A percentile compares a stretch with the other conserved stretches of the same genome.
Evolutionary conservation across 164 flowering plant species (phyloP).

Genomic region (Vitis labrusca): DNA sequence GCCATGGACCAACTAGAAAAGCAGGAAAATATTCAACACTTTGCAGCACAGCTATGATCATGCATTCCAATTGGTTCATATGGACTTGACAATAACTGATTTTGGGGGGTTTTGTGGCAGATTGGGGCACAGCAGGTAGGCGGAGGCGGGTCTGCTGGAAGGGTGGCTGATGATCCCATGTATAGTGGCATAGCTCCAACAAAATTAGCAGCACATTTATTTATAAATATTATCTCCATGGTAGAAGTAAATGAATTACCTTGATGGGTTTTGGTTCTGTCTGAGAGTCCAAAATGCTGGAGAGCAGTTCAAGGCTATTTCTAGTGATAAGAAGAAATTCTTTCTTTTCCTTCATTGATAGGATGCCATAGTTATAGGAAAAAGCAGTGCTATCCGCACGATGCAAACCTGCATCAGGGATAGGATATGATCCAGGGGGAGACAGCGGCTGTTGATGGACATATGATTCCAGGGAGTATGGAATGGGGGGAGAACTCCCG

Average conservation of each 20-base stretch:
- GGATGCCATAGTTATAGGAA: constrained; percentile 26
- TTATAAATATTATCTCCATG: not conserved
- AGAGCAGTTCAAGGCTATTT: constrained; percentile 73
- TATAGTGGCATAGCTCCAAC: too few relatives aligned
- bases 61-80: too few relatives aligned
- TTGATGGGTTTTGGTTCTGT: constrained; percentile 40
- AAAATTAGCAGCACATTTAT: too few relatives aligned
- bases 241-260: constrained; percentile 36
- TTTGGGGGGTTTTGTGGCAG: too few relatives aligned
- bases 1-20: too few relatives aligned
- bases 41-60: too few relatives aligned
- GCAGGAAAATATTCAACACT: too few relatives aligned
- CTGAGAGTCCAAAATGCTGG: constrained; percentile 59
- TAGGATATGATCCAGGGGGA: constrained; percentile 59
- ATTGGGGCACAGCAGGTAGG: too few relatives aligned
- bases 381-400: constrained; percentile 19
- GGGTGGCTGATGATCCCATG: too few relatives aligned
- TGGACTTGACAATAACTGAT: too few relatives aligned
- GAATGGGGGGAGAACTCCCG: constrained; percentile 27
- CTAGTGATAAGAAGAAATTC: constrained; percentile 61
- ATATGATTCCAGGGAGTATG: constrained; percentile 44
- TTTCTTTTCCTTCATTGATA: constrained; percentile 64
- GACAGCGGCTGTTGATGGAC: constrained; percentile 38
- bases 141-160: too few relatives aligned
- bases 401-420: constrained; percentile 36